Percentiles rank a stretch among this genome's conserved stretches.
These are phyloP conservation scores for Penicillium argentinense DNA, from an alignment of 495 filamentous ascomycete species.

Conservation along the genomic window DNA sequence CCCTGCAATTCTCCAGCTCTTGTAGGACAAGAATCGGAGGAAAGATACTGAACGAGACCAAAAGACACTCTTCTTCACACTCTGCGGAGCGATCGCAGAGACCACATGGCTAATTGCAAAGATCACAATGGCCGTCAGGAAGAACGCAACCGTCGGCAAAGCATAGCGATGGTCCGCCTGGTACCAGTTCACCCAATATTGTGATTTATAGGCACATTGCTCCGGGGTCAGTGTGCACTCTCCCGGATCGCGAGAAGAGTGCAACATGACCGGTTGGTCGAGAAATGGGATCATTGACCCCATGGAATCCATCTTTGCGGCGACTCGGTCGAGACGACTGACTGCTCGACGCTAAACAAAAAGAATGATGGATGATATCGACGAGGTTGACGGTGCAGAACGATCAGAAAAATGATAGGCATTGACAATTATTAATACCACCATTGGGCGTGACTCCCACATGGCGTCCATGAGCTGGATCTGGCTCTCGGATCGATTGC, in stretches of 20 bases:
- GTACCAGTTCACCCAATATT: slow-evolving; percentile 54
- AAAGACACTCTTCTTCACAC: slow-evolving; percentile 12
- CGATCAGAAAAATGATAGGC: neutral
- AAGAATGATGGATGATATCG: neutral
- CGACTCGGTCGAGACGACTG: neutral
- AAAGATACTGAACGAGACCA: slow-evolving; percentile 27
- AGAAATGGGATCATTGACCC: slow-evolving; percentile 40
- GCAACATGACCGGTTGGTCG: slow-evolving; percentile 48
- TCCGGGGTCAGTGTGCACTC: slow-evolving; percentile 45
- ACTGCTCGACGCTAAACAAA: neutral
- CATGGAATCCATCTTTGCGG: slow-evolving; percentile 2
- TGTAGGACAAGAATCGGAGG: slow-evolving; percentile 42
- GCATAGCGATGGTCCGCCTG: slow-evolving; percentile 54
- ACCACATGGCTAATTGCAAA: slow-evolving; percentile 42
- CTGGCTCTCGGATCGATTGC: neutral
- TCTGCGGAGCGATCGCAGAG: slow-evolving; percentile 19
- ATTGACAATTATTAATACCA: slow-evolving; percentile 2
- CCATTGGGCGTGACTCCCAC: no score
- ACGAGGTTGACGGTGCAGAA: neutral
- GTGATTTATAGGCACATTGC: slow-evolving; percentile 46
- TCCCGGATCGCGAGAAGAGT: slow-evolving; percentile 40
- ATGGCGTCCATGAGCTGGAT: no score
- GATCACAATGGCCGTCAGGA: slow-evolving; percentile 43
- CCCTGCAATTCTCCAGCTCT: slow-evolving; percentile 32
- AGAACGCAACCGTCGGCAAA: slow-evolving; percentile 49